Conservation (phyloP, 768 basidiomycete species). For the Suillus tomentosus region DNA sequence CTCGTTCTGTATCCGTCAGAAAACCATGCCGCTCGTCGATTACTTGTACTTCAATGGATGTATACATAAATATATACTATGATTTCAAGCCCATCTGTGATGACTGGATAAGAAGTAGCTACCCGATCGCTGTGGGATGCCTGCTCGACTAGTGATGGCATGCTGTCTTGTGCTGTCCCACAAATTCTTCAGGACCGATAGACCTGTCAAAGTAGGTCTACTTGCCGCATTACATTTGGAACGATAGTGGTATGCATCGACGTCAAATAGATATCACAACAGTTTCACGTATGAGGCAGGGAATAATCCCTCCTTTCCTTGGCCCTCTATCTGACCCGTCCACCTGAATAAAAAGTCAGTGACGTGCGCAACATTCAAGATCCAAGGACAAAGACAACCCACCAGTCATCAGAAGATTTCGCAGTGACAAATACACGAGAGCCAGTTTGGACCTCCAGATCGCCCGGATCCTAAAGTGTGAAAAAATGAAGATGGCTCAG, state of each 20-base stretch:
- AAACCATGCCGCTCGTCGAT: background rate
- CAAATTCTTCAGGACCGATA: background rate
- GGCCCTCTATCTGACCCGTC: constrained; percentile 63
- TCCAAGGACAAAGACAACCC: constrained; percentile 23
- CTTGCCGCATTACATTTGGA: background rate
- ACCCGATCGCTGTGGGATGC: too few relatives aligned
- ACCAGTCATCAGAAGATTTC: constrained; percentile 78
- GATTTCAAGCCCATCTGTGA: background rate
- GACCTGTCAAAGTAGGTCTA: background rate
- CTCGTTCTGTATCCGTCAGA: constrained; percentile 32
- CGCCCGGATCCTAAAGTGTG: constrained; percentile 59
- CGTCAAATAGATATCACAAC: constrained; percentile 35
- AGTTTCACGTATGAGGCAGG: constrained; percentile 70
- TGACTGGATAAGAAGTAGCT: background rate
- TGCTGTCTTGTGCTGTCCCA: background rate
- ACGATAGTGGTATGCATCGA: background rate
- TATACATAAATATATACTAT: background rate
- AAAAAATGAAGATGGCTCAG: constrained; percentile 5
- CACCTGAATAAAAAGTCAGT: constrained; percentile 47
- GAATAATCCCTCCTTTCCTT: constrained; percentile 59
- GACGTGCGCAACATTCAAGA: constrained; percentile 12
- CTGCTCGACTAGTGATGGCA: background rate
- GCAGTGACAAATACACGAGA: constrained; percentile 65
- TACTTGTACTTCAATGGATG: constrained; percentile 3
- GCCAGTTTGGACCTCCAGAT: constrained; percentile 59